Evolutionary conservation across 768 basidiomycete species (phyloP).

Genomic region (Psilocybe sp.): DNA sequence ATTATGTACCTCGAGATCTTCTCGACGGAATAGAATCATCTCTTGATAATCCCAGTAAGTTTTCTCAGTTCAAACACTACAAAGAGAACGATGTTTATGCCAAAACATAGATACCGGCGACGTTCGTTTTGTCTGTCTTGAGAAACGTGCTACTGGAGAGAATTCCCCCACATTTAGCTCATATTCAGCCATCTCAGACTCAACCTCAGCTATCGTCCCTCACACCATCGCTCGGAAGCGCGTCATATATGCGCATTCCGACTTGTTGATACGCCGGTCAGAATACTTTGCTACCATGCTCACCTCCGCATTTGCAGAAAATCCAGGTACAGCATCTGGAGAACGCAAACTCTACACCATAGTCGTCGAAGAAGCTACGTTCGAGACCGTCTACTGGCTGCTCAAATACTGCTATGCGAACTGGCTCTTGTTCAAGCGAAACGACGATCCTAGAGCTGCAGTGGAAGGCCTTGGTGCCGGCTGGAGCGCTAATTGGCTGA

Average conservation of each 20-base stretch:
- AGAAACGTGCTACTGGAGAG: slow-evolving; percentile 31
- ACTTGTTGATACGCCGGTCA: slow-evolving; percentile 69
- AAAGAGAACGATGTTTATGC: not conserved
- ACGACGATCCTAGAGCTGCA: slow-evolving; percentile 66
- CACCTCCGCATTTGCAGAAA: slow-evolving; percentile 68
- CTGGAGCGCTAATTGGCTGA: slow-evolving; percentile 60
- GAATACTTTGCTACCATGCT: slow-evolving; percentile 81
- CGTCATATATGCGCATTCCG: slow-evolving; percentile 74
- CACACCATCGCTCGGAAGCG: slow-evolving; percentile 65
- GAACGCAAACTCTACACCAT: slow-evolving; percentile 62
- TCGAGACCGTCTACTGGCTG: slow-evolving; percentile 76
- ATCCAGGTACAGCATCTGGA: slow-evolving; percentile 30
- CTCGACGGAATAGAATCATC: slow-evolving; percentile 69
- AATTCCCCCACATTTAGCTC: slow-evolving; percentile 9
- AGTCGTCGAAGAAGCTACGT: slow-evolving; percentile 77
- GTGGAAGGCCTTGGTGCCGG: slow-evolving; percentile 68
- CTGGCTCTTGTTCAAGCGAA: slow-evolving; percentile 66
- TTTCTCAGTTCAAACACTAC: not conserved
- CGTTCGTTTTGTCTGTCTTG: slow-evolving; percentile 72
- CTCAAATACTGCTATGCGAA: slow-evolving; percentile 76
- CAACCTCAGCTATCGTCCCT: slow-evolving; percentile 39
- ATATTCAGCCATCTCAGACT: slow-evolving; percentile 38
- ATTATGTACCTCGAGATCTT: slow-evolving; percentile 64
- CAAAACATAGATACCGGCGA: slow-evolving; percentile 61
- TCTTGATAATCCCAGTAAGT: slow-evolving; percentile 68